phyloP scores from a whole-genome alignment of 306 rosid species.

The Prunus padus region DNA sequence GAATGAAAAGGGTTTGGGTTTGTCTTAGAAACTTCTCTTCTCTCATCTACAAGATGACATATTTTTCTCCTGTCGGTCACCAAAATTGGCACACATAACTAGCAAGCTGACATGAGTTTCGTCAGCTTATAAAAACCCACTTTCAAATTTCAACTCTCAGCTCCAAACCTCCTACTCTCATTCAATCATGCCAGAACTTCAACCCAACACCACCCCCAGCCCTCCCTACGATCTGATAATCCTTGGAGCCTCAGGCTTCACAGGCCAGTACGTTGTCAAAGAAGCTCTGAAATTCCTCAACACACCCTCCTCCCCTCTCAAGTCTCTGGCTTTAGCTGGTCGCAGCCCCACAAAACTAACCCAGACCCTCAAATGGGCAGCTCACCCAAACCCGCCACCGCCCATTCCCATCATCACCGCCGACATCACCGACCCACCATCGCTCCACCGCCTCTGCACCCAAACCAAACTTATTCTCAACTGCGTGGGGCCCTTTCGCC shows the following conservation, averaged over 20 bases:
- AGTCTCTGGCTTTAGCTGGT: constrained; percentile 74
- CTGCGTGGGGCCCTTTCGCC: constrained; percentile 93
- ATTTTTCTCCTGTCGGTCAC: too few relatives aligned
- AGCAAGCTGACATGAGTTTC: neutral
- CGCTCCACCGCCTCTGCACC: constrained; percentile 61
- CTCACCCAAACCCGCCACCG: constrained; percentile 54
- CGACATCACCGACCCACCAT: constrained; percentile 52
- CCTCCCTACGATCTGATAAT: constrained; percentile 57
- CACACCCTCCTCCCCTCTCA: constrained; percentile 50
- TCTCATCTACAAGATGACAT: neutral
- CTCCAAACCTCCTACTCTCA: neutral
- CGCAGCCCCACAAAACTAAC: constrained; percentile 54
- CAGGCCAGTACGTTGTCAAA: constrained; percentile 73
- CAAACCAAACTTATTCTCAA: constrained; percentile 73
- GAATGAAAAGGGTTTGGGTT: neutral
- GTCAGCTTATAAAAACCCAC: neutral
- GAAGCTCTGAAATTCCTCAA: constrained; percentile 73
- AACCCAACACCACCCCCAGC: neutral
- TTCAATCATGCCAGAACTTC: constrained; percentile 26
- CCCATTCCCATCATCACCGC: constrained; percentile 54
- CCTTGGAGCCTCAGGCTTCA: constrained; percentile 89
- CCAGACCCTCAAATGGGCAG: constrained; percentile 69
- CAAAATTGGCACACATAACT: too few relatives aligned
- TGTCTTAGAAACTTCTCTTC: neutral
- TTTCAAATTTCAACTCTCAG: neutral